Conservation (phyloP, 371 early-diverging fungal species). For the Fennellomyces sp. region DNA sequence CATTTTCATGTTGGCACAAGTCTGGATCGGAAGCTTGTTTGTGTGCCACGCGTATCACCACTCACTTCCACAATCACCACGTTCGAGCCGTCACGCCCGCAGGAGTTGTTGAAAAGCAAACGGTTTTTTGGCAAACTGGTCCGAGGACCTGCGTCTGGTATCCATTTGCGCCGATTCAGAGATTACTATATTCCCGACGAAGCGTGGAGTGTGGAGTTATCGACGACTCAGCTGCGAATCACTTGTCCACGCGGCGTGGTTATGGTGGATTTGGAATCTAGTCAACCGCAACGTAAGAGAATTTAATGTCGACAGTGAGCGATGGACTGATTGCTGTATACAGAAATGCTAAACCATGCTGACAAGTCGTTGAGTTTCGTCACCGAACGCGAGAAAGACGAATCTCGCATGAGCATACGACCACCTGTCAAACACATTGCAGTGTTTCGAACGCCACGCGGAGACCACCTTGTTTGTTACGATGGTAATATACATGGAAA, state of each 20-base stretch:
- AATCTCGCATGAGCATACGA: constrained; percentile 24
- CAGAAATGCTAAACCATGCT: constrained; percentile 43
- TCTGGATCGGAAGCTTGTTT: constrained; percentile 36
- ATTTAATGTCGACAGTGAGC: neutral
- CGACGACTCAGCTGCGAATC: constrained; percentile 40
- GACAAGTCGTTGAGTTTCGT: constrained; percentile 42
- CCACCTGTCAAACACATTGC: constrained; percentile 41
- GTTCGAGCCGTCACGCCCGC: constrained; percentile 26
- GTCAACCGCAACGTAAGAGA: constrained; percentile 45
- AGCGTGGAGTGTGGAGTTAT: constrained; percentile 43
- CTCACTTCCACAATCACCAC: constrained; percentile 35
- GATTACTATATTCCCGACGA: constrained; percentile 47
- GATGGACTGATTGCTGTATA: neutral
- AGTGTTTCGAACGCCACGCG: constrained; percentile 33
- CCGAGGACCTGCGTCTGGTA: constrained; percentile 6
- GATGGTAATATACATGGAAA: constrained; percentile 34
- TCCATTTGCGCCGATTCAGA: constrained; percentile 37
- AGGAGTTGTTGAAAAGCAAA: constrained; percentile 17
- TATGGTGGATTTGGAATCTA: constrained; percentile 46
- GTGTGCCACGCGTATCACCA: constrained; percentile 37
- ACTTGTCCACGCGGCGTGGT: constrained; percentile 48
- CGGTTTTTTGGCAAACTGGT: constrained; percentile 7
- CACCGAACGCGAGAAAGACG: constrained; percentile 43
- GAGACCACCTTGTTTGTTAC: constrained; percentile 49
- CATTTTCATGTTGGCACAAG: constrained; percentile 43